Conservation (phyloP, 345 rosid genomes). For the Hirschfeldia incana region DNA sequence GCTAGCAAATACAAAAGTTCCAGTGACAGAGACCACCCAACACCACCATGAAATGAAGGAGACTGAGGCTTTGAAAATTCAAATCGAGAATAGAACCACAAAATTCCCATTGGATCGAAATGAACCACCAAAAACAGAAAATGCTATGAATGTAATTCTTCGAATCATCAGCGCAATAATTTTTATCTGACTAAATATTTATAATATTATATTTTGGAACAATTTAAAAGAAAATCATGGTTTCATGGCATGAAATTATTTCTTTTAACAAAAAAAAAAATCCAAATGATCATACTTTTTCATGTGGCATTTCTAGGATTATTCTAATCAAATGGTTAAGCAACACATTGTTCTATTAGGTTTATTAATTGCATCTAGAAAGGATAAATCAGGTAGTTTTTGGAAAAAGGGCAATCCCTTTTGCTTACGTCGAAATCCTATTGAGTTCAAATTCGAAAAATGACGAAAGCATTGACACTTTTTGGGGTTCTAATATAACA, state of each 20-base stretch:
- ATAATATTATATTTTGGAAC: not conserved
- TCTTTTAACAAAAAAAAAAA: no score
- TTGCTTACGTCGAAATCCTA: slow-evolving; percentile 15
- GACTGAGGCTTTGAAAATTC: not conserved
- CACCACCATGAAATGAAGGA: no score
- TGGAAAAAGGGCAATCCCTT: slow-evolving; percentile 23
- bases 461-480: slow-evolving; percentile 14
- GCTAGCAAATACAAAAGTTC: no score
- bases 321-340: not conserved
- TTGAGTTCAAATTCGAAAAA: slow-evolving; percentile 23
- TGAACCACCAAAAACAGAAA: not conserved
- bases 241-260: not conserved
- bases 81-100: not conserved
- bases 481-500: not conserved
- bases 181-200: not conserved
- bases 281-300: no score
- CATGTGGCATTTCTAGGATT: not conserved
- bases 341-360: not conserved
- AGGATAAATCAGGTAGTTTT: not conserved
- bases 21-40: no score
- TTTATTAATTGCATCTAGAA: not conserved
- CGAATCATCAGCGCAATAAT: not conserved
- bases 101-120: not conserved
- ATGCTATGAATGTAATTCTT: not conserved
- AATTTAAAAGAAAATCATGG: not conserved